These are phyloP conservation scores for Boletellus ananas DNA, from an alignment of 768 basidiomycete genomes.

Conservation along the genomic window DNA sequence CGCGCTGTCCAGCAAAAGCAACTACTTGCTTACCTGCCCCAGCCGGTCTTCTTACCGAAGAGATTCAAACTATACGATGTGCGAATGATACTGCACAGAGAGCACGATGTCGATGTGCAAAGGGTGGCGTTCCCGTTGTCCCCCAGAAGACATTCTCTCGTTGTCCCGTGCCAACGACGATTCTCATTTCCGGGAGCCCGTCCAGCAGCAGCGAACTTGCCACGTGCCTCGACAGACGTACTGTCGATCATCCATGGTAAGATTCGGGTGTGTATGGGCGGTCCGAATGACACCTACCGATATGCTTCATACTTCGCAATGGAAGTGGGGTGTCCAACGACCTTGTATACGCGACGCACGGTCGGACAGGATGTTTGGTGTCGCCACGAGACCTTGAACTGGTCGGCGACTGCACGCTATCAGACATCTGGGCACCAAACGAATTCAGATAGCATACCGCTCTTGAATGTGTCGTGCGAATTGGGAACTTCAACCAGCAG, in stretches of 20 bases:
- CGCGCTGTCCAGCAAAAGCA: neutral
- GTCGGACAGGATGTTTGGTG: conserved; percentile 55
- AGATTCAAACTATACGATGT: conserved; percentile 61
- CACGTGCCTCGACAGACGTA: conserved; percentile 52
- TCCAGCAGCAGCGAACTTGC: conserved; percentile 52
- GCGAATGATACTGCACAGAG: conserved; percentile 59
- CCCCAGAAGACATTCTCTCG: conserved; percentile 59
- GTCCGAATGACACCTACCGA: conserved; percentile 36
- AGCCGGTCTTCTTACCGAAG: conserved; percentile 67
- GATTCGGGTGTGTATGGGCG: neutral
- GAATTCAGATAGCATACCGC: conserved; percentile 40
- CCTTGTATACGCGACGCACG: conserved; percentile 63
- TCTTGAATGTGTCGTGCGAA: conserved; percentile 60
- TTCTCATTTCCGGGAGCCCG: conserved; percentile 67
- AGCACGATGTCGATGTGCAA: conserved; percentile 55
- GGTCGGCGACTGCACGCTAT: conserved; percentile 48
- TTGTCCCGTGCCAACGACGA: conserved; percentile 73
- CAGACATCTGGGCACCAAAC: neutral
- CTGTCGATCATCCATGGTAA: conserved; percentile 29
- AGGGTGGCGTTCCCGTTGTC: conserved; percentile 52
- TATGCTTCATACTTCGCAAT: conserved; percentile 59
- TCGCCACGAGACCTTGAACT: conserved; percentile 69
- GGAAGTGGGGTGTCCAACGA: conserved; percentile 46
- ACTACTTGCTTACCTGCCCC: conserved; percentile 51
- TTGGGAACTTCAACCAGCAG: conserved; percentile 56